Conservation (phyloP, 495 filamentous ascomycete species). For the Trichoderma erinaceum region DNA sequence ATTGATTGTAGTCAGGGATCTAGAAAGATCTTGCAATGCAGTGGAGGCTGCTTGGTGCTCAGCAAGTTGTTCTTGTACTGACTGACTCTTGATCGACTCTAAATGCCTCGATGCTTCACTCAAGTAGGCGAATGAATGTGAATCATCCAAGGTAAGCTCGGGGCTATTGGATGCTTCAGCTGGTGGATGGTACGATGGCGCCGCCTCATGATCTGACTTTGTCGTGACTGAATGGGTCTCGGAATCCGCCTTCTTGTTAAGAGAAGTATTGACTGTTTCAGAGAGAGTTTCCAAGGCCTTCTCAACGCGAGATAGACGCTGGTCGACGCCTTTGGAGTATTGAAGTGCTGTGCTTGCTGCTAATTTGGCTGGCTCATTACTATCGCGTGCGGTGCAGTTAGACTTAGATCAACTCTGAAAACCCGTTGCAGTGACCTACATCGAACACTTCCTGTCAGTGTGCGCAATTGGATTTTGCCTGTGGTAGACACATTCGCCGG, state of each 20-base stretch:
- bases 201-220: neutral
- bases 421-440: neutral
- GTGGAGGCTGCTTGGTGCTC: neutral
- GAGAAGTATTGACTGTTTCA: neutral
- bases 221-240: neutral
- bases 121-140: neutral
- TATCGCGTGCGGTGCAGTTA: neutral
- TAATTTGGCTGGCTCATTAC: neutral
- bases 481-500: conserved; percentile 21
- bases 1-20: neutral
- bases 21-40: neutral
- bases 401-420: neutral
- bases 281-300: neutral
- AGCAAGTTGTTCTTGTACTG: neutral
- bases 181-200: neutral
- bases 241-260: neutral
- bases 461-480: conserved; percentile 7
- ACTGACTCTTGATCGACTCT: neutral
- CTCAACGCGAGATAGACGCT: neutral
- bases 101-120: neutral
- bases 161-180: neutral
- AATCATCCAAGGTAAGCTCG: neutral
- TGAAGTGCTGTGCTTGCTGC: neutral
- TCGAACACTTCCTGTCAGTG: neutral
- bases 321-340: neutral